These are phyloP conservation scores for Boletus nobilissimus DNA, from an alignment of 1,284 basidiomycete species.

Conservation along the genomic window DNA sequence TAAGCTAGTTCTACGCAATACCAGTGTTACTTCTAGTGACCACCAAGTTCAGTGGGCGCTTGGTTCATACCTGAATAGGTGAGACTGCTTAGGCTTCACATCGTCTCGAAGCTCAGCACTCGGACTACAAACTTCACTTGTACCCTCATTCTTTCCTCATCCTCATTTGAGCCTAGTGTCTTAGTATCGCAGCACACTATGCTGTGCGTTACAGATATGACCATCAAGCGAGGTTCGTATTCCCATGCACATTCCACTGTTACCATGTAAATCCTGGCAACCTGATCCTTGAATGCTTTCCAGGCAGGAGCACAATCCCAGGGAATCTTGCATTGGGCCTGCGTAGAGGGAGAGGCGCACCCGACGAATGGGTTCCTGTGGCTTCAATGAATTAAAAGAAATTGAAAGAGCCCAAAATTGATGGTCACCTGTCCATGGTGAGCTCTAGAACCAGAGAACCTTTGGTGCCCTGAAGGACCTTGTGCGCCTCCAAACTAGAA, in stretches of 20 bases:
- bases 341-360: conserved; percentile 9
- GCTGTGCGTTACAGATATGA: too few relatives aligned
- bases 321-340: conserved; percentile 1
- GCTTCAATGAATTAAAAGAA: conserved; percentile 14
- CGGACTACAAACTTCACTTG: too few relatives aligned
- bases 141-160: too few relatives aligned
- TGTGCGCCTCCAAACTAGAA: conserved; percentile 19
- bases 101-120: too few relatives aligned
- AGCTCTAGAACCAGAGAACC: conserved; percentile 11
- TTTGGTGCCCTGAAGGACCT: background rate
- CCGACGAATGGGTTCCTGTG: background rate
- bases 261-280: background rate
- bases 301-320: background rate
- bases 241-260: background rate
- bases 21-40: too few relatives aligned
- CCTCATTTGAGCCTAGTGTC: too few relatives aligned
- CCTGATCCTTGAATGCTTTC: conserved; percentile 8
- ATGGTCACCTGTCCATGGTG: background rate
- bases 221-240: background rate
- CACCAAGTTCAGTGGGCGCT: too few relatives aligned
- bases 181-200: too few relatives aligned
- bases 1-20: too few relatives aligned
- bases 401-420: conserved; percentile 14
- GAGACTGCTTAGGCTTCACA: too few relatives aligned
- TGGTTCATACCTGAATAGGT: too few relatives aligned